Evolutionary conservation across 177 flowering plant genomes (phyloP), one percentile per base, ranked within the genome.

Genomic region (Vitis hybrid): DNA sequence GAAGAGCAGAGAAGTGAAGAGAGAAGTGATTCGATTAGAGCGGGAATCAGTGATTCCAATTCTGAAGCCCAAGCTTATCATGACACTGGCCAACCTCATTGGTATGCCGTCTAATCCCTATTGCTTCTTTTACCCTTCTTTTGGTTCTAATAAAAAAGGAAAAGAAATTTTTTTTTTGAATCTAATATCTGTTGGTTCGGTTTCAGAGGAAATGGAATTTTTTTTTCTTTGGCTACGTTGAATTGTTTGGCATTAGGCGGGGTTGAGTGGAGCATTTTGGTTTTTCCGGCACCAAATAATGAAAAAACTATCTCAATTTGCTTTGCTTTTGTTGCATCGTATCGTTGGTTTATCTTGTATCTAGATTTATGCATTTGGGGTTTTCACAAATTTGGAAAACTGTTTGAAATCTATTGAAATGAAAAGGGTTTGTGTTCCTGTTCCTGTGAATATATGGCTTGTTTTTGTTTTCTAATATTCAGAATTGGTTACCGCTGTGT

Each of bases 41-140:
- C 79, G 87, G 48, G 99, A 94, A 74, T 85, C 99, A 1, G 99
- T 94, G 5, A 86, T 93, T 77, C 93, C 97, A 2, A 76, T 91
- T 67, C 77, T 87, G 69, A 94, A 93, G 81, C 99, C 98, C 5
- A 93, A 74, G 83, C 84, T 93, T 64, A 83, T 86, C 64, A 82
- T 86, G 89, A 79, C 87, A 54, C 71, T 94, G 78, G 94, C 92
- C 77, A 81, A 86, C 54, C 93, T 90, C 73, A 90, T 94, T 53
- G 94, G 99, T 92, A 78, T 2, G 18, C 51, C 2, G 12, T 50
- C 2, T 10, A 12, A 50, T 60, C 60, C 48, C 7, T 2, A 48
- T 53, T 53, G n/a, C 10, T 18, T 12, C 10, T 22, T 14, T 5
- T 16, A 14, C 31, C 18, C 2, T 39, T 65, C 14, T 63, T 10